Evolutionary conservation across 306 rosid species (phyloP).

Genomic region (Castanospermum australe): DNA sequence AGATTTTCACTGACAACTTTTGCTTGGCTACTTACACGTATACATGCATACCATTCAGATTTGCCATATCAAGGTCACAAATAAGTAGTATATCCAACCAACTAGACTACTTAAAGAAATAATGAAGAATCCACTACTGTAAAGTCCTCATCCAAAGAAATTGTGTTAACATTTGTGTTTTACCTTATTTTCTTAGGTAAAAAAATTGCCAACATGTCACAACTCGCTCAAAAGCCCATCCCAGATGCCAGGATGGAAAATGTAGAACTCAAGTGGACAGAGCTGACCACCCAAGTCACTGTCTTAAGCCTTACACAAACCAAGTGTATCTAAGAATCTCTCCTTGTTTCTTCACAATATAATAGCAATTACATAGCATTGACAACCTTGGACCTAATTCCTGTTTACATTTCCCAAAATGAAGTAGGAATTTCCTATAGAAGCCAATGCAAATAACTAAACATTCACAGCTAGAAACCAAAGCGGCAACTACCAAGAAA

Average conservation of each 20-base stretch:
- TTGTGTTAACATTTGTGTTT: not conserved
- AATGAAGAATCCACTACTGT: not conserved
- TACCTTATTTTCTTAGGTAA: not conserved
- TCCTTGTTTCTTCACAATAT: not conserved
- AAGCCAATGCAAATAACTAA: not conserved
- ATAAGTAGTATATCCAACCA: not conserved
- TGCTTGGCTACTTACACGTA: not conserved
- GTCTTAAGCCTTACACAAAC: too few species aligned
- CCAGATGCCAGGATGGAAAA: not conserved
- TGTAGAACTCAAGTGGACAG: not conserved
- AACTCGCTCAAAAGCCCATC: not conserved
- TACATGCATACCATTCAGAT: not conserved
- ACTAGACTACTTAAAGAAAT: not conserved
- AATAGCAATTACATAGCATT: not conserved
- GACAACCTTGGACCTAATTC: too few species aligned
- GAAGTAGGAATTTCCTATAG: not conserved
- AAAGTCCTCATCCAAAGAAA: not conserved
- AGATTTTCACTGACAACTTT: not conserved
- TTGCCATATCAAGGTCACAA: not conserved
- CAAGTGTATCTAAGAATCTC: too few species aligned
- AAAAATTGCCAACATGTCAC: not conserved
- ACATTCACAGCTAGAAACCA: not conserved
- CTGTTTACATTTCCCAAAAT: not conserved
- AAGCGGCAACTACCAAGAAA: not conserved
- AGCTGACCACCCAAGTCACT: not conserved